Percentiles rank a stretch among this genome's conserved stretches.
Evolutionary conservation across 257 asterid genomes (phyloP).

Genomic region (Solanum boliviense): DNA sequence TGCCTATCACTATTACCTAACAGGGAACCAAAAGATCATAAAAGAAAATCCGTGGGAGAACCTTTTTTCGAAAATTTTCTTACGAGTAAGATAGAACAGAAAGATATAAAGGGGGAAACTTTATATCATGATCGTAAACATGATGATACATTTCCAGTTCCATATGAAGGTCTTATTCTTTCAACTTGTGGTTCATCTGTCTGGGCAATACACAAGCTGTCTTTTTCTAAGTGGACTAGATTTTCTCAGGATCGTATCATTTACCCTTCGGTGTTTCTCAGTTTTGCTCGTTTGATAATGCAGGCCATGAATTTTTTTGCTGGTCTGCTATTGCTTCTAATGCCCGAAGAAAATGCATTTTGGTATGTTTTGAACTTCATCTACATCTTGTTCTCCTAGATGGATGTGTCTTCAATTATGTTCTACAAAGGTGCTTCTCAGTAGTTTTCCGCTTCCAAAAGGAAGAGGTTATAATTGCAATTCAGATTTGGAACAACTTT

Average conservation of each 20-base stretch:
- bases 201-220: background rate
- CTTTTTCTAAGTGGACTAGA: background rate
- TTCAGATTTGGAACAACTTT: background rate
- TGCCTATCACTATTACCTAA: background rate
- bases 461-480: background rate
- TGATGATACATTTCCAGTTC: background rate
- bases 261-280: constrained; percentile 4
- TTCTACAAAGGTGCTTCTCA: background rate
- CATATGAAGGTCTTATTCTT: background rate
- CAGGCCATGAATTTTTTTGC: constrained; percentile 99
- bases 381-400: constrained; percentile 1
- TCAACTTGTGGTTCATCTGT: background rate
- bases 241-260: background rate
- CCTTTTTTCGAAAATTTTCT: background rate
- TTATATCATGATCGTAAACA: background rate
- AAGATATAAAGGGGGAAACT: background rate
- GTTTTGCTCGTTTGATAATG: constrained; percentile 12
- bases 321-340: constrained; percentile 80
- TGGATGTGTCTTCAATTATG: background rate
- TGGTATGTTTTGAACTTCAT: constrained; percentile 49
- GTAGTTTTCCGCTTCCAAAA: background rate
- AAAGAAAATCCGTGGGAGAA: background rate
- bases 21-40: background rate
- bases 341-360: constrained; percentile 99
- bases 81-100: background rate